phyloP scores from a whole-genome alignment of 257 asterid species.

The Solanum stenotomum region DNA sequence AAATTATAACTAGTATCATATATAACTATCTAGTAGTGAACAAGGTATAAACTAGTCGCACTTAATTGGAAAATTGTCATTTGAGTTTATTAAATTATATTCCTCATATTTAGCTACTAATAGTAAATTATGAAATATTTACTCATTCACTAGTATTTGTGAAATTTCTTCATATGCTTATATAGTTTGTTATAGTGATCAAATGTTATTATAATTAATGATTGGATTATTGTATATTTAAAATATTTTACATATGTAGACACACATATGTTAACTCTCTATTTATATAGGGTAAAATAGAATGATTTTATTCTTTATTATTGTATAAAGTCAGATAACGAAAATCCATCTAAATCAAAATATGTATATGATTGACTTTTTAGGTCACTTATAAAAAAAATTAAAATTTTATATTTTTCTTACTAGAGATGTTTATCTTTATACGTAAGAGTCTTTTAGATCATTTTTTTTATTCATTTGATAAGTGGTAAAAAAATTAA shows the following conservation, averaged over 20 bases:
- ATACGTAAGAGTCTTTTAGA: not conserved
- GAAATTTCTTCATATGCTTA: not conserved
- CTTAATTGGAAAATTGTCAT: not conserved
- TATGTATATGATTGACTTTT: not conserved
- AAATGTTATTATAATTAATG: no score
- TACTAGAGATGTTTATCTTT: no score
- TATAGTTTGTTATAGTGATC: not conserved
- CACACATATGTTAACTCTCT: not conserved
- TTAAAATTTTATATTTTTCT: no score
- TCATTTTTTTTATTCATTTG: not conserved
- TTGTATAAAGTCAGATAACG: no score
- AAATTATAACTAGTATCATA: no score
- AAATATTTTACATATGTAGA: not conserved
- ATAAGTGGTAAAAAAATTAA: not conserved
- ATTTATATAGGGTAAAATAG: no score
- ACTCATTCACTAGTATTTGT: not conserved
- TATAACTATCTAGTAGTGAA: not conserved
- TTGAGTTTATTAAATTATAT: not conserved
- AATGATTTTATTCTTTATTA: no score
- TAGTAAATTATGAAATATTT: not conserved
- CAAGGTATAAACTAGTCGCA: not conserved
- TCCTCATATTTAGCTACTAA: not conserved
- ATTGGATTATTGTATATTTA: no score
- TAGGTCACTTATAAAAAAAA: not conserved
- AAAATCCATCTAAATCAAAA: no score